Conservation (phyloP, 1,284 basidiomycete genomes). For the Volvariella surrecta region DNA sequence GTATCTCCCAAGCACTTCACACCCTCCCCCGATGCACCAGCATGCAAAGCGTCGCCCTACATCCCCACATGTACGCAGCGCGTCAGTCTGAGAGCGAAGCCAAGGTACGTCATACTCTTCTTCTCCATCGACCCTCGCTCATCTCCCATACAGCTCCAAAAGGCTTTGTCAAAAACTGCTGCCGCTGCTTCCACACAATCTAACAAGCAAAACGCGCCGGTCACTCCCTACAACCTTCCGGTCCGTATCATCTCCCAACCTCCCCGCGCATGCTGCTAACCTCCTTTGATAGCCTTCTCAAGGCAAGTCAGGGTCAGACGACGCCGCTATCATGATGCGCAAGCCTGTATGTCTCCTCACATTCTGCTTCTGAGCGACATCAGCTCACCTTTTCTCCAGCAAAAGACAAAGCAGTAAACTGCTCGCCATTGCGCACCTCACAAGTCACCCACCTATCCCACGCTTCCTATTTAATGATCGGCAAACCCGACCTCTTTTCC, state of each 20-base stretch:
- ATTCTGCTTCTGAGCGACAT: slow-evolving; percentile 3
- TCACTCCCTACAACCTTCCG: slow-evolving; percentile 23
- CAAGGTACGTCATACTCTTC: slow-evolving; percentile 38
- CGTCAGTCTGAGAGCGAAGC: slow-evolving; percentile 63
- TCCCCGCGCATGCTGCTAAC: not conserved
- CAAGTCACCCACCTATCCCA: not conserved
- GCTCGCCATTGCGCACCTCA: not conserved
- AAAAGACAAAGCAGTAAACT: not conserved
- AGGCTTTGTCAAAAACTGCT: slow-evolving; percentile 38
- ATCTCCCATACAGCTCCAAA: slow-evolving; percentile 31
- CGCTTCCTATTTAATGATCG: not conserved
- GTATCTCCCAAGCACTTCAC: slow-evolving; percentile 56
- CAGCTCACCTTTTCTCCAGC: not conserved
- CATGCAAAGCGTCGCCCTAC: slow-evolving; percentile 53
- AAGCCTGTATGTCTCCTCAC: slow-evolving; percentile 27
- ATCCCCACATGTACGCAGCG: slow-evolving; percentile 60
- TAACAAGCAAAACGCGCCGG: no score
- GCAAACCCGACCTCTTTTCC: slow-evolving; percentile 4
- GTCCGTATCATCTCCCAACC: slow-evolving; percentile 20
- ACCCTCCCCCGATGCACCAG: slow-evolving; percentile 61
- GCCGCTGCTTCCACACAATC: slow-evolving; percentile 15
- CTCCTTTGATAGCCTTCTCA: slow-evolving; percentile 12
- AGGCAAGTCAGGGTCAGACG: slow-evolving; percentile 25
- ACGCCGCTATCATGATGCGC: slow-evolving; percentile 47
- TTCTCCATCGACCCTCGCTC: slow-evolving; percentile 8